Conservation (phyloP, 2,329 filamentous ascomycete genomes). For the Xylariaceae sp. region DNA sequence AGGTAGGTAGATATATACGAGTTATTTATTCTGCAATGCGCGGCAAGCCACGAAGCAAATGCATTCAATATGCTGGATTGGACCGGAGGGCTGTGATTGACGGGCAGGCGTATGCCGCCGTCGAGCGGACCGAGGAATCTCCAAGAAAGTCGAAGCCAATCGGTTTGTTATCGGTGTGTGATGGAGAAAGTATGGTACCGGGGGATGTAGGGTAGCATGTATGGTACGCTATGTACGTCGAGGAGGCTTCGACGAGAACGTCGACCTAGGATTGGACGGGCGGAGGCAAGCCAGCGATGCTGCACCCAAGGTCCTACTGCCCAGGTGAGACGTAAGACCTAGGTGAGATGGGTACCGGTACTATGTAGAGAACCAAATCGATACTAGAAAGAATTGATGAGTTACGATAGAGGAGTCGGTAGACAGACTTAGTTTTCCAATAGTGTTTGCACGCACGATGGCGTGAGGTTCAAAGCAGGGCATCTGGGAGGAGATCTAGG, state of each 20-base stretch:
- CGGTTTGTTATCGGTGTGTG: background rate
- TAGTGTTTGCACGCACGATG: background rate
- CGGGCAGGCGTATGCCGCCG: background rate
- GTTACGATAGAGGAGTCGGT: too few relatives aligned
- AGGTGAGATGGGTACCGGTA: background rate
- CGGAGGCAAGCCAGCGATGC: background rate
- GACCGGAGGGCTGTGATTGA: background rate
- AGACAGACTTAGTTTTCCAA: too few relatives aligned
- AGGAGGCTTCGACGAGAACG: background rate
- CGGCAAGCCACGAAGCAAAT: background rate
- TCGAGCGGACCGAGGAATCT: background rate
- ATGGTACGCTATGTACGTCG: background rate
- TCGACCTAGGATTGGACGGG: background rate
- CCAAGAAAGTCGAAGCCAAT: background rate
- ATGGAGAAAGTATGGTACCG: background rate
- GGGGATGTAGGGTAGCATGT: background rate
- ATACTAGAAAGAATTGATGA: background rate
- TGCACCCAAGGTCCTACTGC: background rate
- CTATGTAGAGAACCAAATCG: background rate
- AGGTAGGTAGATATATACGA: conserved; percentile 13
- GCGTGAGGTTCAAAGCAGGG: background rate
- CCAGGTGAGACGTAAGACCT: background rate
- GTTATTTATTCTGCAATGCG: conserved; percentile 6
- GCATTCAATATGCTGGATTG: background rate
- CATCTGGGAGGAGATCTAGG: too few relatives aligned